A percentile compares a stretch with the other conserved stretches of the same genome.
Evolutionary conservation across 768 basidiomycete genomes (phyloP).

Genomic region (Nidularia pulvinata): DNA sequence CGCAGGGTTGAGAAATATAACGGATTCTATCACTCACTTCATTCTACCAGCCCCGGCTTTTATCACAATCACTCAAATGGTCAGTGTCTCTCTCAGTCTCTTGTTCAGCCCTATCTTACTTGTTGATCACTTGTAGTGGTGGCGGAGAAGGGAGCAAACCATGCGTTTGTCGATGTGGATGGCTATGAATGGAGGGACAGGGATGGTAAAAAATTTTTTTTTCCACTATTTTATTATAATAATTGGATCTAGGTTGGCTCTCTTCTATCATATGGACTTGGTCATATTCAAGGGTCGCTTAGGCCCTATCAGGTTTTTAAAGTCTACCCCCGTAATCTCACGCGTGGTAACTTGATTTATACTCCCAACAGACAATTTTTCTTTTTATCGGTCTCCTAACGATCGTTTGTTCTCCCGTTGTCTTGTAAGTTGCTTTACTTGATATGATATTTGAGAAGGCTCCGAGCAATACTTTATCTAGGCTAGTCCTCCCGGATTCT

Average conservation of each 20-base stretch:
- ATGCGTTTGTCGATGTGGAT: conserved; percentile 39
- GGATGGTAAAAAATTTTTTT: conserved; percentile 23
- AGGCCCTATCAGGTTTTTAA: conserved; percentile 35
- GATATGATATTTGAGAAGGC: not conserved
- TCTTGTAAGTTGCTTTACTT: conserved; percentile 19
- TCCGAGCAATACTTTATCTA: conserved; percentile 3
- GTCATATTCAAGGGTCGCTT: conserved; percentile 32
- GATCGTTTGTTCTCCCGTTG: conserved; percentile 30
- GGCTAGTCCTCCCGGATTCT: conserved; percentile 41
- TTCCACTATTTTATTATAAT: conserved; percentile 7
- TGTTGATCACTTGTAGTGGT: no score
- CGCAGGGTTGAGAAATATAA: not conserved
- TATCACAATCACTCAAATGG: conserved; percentile 47
- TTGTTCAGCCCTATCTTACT: no score
- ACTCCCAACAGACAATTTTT: conserved; percentile 33
- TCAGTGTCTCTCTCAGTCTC: no score
- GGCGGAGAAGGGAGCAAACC: conserved; percentile 46
- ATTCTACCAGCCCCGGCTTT: conserved; percentile 36
- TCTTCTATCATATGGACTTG: conserved; percentile 37
- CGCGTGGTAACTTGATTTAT: not conserved
- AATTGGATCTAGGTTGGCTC: conserved; percentile 31
- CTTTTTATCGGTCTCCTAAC: conserved; percentile 42
- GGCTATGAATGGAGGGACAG: conserved; percentile 38
- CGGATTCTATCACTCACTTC: not conserved
- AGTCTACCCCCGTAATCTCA: not conserved